Percentiles rank a stretch among this genome's conserved stretches.
These are phyloP conservation scores for Amanita jacksonii DNA, from an alignment of 768 basidiomycete genomes.

Conservation along the genomic window DNA sequence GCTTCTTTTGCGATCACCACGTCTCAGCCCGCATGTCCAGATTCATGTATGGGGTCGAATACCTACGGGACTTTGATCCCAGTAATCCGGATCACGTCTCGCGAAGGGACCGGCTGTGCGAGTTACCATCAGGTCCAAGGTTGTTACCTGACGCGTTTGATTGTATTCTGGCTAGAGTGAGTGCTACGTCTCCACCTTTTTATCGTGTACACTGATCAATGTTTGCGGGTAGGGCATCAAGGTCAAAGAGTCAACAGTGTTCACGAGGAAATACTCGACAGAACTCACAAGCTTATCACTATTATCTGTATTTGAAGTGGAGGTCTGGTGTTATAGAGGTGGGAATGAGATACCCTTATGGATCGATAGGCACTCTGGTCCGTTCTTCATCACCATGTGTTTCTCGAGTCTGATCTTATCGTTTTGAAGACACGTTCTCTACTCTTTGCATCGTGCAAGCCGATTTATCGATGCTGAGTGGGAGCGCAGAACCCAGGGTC, in stretches of 20 bases:
- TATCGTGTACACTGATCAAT: constrained; percentile 5
- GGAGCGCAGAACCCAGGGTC: constrained; percentile 59
- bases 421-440: constrained; percentile 49
- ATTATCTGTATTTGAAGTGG: constrained; percentile 73
- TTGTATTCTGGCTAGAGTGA: constrained; percentile 62
- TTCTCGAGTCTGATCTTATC: background rate
- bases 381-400: constrained; percentile 12
- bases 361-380: constrained; percentile 56
- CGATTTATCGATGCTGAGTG: constrained; percentile 61
- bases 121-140: constrained; percentile 68
- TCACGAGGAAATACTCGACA: constrained; percentile 74
- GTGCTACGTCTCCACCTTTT: constrained; percentile 14
- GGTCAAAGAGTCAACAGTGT: constrained; percentile 76
- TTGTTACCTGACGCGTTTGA: constrained; percentile 79
- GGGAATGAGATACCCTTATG: constrained; percentile 61
- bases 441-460: constrained; percentile 74
- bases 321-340: constrained; percentile 81
- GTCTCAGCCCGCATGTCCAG: constrained; percentile 75
- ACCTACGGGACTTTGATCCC: constrained; percentile 56
- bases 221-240: constrained; percentile 40
- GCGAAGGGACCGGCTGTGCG: constrained; percentile 57
- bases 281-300: constrained; percentile 70
- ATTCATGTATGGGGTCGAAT: constrained; percentile 80
- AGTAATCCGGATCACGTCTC: constrained; percentile 57
- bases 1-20: constrained; percentile 79